These are phyloP conservation scores for Saccharomycopsis guyanensis DNA, from an alignment of 805 yeast genomes.

Conservation along the genomic window DNA sequence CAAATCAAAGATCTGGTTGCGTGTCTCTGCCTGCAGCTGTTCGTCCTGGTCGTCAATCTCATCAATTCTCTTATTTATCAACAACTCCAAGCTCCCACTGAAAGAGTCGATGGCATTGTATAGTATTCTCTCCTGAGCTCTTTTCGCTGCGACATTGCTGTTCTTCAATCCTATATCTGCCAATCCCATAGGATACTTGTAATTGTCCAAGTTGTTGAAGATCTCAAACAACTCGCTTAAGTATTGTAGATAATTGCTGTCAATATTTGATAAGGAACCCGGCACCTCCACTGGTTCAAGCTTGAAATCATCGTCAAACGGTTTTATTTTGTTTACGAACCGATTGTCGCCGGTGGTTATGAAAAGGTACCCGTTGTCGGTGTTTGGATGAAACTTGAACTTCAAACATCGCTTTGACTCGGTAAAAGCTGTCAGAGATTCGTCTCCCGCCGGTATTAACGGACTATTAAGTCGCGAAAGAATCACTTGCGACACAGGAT, in stretches of 20 bases:
- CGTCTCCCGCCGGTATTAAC: not conserved
- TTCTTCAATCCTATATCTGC: conserved; percentile 18
- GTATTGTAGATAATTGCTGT: conserved; percentile 9
- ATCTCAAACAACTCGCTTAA: conserved; percentile 16
- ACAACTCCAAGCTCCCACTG: conserved; percentile 18
- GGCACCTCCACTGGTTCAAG: conserved; percentile 17
- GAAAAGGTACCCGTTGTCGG: conserved; percentile 15
- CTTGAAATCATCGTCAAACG: conserved; percentile 3
- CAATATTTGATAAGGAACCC: conserved; percentile 7
- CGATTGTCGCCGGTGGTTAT: not conserved
- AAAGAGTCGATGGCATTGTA: conserved; percentile 17
- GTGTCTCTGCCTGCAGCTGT: not conserved
- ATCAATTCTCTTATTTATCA: conserved; percentile 20
- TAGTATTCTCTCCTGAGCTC: conserved; percentile 11
- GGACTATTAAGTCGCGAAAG: not conserved
- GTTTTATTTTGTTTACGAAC: not conserved
- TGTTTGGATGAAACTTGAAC: conserved; percentile 11
- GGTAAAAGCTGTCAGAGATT: conserved; percentile 1
- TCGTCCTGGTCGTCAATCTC: not conserved
- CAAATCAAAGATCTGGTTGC: conserved; percentile 29
- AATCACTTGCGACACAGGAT: not conserved
- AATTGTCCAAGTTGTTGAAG: conserved; percentile 16
- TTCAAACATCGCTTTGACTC: conserved; percentile 9
- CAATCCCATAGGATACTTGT: conserved; percentile 18
- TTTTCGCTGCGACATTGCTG: conserved; percentile 12